Conservation (phyloP, 495 filamentous ascomycete species). For the Penicillium coprophilum region DNA sequence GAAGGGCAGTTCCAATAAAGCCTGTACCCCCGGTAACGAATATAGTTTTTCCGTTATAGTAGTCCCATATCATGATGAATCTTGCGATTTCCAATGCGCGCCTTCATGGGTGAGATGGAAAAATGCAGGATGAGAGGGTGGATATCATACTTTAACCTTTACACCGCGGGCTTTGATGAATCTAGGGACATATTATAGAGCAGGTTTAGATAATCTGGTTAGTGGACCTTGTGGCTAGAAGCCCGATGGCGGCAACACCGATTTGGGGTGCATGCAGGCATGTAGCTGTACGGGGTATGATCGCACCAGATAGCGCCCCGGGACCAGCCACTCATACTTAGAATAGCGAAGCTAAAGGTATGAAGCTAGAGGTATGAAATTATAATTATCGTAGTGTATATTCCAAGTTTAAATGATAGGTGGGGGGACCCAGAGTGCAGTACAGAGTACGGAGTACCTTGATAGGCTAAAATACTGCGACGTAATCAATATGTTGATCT, state of each 20-base stretch:
- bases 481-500: background rate
- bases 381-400: background rate
- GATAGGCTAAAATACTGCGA: background rate
- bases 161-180: slow-evolving; percentile 7
- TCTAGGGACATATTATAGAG: slow-evolving; percentile 8
- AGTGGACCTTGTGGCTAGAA: background rate
- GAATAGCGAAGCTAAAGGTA: background rate
- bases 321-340: slow-evolving; percentile 16
- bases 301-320: slow-evolving; percentile 1
- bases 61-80: slow-evolving; percentile 29
- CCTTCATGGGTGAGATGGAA: background rate
- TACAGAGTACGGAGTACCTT: background rate
- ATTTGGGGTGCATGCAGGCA: slow-evolving; percentile 13
- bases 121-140: slow-evolving; percentile 9
- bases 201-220: background rate
- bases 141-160: background rate
- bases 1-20: slow-evolving; percentile 25
- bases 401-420: background rate
- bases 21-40: slow-evolving; percentile 29
- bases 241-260: background rate
- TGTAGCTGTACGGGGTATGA: slow-evolving; percentile 27
- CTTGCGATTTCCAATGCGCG: background rate
- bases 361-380: background rate
- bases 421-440: too few relatives aligned
- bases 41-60: slow-evolving; percentile 27